These are phyloP conservation scores for Paramecium pentaurelia DNA, from an alignment of 73 alveolate species.

Conservation along the genomic window DNA sequence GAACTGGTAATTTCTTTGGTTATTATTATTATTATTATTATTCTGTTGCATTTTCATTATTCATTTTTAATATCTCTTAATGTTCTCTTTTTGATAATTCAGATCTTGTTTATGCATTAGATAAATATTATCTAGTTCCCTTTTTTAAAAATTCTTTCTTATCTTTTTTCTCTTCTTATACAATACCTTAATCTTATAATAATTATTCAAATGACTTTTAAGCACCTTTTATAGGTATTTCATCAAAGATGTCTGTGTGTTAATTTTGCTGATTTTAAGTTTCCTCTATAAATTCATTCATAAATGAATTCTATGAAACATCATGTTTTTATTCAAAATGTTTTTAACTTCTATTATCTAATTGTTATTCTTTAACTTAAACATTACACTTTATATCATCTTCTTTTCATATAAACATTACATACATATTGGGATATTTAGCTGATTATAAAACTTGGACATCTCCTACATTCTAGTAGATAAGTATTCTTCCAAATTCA, in stretches of 20 bases:
- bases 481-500: background rate
- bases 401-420: background rate
- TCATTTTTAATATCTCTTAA: constrained; percentile 30
- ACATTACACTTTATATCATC: background rate
- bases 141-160: constrained; percentile 40
- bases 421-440: background rate
- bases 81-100: constrained; percentile 40
- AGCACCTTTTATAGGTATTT: background rate
- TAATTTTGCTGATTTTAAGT: background rate
- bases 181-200: background rate
- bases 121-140: constrained; percentile 42
- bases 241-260: background rate
- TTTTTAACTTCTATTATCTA: background rate
- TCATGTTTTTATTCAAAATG: background rate
- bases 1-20: background rate
- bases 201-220: background rate
- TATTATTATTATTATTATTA: constrained; percentile 10
- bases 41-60: constrained; percentile 24
- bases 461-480: background rate
- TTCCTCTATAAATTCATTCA: background rate
- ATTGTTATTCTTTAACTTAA: background rate
- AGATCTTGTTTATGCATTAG: constrained; percentile 55
- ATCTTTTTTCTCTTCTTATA: background rate
- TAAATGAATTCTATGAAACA: background rate
- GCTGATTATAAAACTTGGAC: background rate